Evolutionary conservation across 805 yeast species (phyloP).

Genomic region (Saccharomycopsis malanga): DNA sequence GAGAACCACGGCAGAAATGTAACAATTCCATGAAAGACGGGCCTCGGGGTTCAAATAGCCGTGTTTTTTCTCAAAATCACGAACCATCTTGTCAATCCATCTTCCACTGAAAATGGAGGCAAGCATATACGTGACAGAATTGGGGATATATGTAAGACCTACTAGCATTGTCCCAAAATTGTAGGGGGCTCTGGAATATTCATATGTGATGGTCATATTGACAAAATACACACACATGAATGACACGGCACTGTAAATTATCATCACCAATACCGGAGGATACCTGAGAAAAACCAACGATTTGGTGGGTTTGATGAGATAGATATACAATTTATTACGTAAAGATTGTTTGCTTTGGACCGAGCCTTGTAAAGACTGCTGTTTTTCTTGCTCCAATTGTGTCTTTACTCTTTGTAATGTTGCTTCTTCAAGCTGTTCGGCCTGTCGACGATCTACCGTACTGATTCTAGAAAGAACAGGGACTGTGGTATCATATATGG

Average conservation of each 20-base stretch:
- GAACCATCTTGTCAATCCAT: constrained; percentile 63
- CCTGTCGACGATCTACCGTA: constrained; percentile 25
- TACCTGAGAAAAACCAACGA: constrained; percentile 53
- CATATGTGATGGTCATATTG: constrained; percentile 64
- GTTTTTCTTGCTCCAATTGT: constrained; percentile 18
- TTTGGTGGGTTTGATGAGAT: constrained; percentile 51
- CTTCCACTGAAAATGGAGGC: constrained; percentile 78
- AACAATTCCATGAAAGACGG: constrained; percentile 67
- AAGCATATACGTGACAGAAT: constrained; percentile 66
- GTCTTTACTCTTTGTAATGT: constrained; percentile 21
- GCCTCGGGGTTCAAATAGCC: constrained; percentile 72
- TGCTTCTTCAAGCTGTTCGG: constrained; percentile 22
- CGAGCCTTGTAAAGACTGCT: neutral
- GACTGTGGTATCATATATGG: neutral
- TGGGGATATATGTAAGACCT: constrained; percentile 77
- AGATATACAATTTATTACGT: constrained; percentile 35
- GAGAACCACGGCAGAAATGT: constrained; percentile 52
- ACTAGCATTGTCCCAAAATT: constrained; percentile 56
- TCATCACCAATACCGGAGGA: constrained; percentile 68
- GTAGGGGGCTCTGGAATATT: constrained; percentile 60
- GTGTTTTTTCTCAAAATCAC: constrained; percentile 46
- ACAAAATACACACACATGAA: constrained; percentile 66
- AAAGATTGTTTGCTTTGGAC: neutral
- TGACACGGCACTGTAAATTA: constrained; percentile 61
- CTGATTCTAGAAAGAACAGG: constrained; percentile 29